These are phyloP conservation scores for Fistulina hepatica DNA, from an alignment of 1,284 basidiomycete species.

Conservation along the genomic window DNA sequence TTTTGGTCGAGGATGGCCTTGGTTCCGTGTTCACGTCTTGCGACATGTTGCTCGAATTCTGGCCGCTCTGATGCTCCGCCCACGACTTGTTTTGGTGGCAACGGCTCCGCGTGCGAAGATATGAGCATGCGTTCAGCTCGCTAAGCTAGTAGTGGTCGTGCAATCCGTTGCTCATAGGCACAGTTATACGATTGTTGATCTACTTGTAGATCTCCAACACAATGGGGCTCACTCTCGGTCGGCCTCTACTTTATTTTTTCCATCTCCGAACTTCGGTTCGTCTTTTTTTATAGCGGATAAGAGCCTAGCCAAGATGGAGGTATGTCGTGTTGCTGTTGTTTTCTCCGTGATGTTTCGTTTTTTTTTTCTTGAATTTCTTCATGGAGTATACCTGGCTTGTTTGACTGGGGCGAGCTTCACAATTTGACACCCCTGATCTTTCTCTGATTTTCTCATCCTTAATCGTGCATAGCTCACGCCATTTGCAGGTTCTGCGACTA, in stretches of 20 bases:
- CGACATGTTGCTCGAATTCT: slow-evolving; percentile 35
- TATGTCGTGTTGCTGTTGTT: slow-evolving; percentile 11
- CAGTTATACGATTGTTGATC: slow-evolving; percentile 73
- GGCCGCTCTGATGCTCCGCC: slow-evolving; percentile 26
- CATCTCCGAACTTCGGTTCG: slow-evolving; percentile 36
- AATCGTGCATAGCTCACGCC: not conserved
- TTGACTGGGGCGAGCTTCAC: slow-evolving; percentile 57
- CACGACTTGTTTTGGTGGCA: slow-evolving; percentile 23
- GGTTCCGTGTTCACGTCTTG: slow-evolving; percentile 26
- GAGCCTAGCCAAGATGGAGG: slow-evolving; percentile 26
- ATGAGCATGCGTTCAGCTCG: slow-evolving; percentile 51
- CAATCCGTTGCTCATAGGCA: slow-evolving; percentile 71
- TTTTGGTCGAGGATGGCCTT: slow-evolving; percentile 41
- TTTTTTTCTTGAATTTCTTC: slow-evolving; percentile 73
- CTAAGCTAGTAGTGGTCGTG: slow-evolving; percentile 27
- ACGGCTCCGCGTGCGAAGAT: slow-evolving; percentile 56
- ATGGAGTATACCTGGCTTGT: slow-evolving; percentile 69
- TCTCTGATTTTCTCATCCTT: not conserved
- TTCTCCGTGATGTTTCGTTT: slow-evolving; percentile 41
- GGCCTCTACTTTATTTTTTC: slow-evolving; percentile 45
- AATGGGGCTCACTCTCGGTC: slow-evolving; percentile 84
- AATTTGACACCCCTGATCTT: slow-evolving; percentile 59
- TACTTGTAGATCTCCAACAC: slow-evolving; percentile 44
- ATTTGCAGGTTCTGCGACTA: not conserved
- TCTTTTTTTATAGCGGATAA: slow-evolving; percentile 4